Evolutionary conservation across 1,139 yeast species (phyloP), one percentile per base, ranked within the genome.

Genomic region (Hyphopichia buzzinii): DNA sequence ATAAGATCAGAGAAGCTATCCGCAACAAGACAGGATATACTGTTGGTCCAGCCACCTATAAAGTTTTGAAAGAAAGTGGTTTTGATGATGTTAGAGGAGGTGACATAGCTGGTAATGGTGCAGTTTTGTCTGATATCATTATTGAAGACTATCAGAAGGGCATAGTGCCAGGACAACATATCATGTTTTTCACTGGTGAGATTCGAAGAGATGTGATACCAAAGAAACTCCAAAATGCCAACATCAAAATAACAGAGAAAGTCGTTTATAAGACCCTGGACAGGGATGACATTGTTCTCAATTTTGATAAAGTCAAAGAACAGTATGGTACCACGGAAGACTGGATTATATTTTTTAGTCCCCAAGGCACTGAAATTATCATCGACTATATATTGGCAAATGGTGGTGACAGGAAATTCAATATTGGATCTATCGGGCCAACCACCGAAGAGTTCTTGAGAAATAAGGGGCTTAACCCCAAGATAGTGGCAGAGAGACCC

Each of bases 291-390:
- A 73, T 77, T 5, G 54, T 66, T 6, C 57, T 54, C 0, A 62
- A 73, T 35, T 80, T 76, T 46, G 31, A 48, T 6, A 27, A 27
- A 4, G 42, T 48, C 15, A 56, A 57, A 39, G 30, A 37, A n/a
- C n/a, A 13, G 12, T 16, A 30, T 15, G 5, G 11, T 4, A 17
- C 13, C 23, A 4, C n/a, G 15, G 14, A 30, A 2, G 62, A 66
- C 36, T 85, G 95, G 95, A 65, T 89, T 4, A 84, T 89, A 0
- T 85, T 92, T 43, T 92, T 90, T 58, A 87, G 97, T 44, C 95
- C 97, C 0, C 95, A 92, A 46, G 96, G 96, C 0, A 84, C 95
- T 0, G 75, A 73, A 29, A 65, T 59, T 1, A 81, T 86, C 6
- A 75, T 85, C 2, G 62, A 72, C 10, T 65, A 67, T 44, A 46